Conservation (phyloP, 495 filamentous ascomycete genomes). For the Trichoderma erinaceum region DNA sequence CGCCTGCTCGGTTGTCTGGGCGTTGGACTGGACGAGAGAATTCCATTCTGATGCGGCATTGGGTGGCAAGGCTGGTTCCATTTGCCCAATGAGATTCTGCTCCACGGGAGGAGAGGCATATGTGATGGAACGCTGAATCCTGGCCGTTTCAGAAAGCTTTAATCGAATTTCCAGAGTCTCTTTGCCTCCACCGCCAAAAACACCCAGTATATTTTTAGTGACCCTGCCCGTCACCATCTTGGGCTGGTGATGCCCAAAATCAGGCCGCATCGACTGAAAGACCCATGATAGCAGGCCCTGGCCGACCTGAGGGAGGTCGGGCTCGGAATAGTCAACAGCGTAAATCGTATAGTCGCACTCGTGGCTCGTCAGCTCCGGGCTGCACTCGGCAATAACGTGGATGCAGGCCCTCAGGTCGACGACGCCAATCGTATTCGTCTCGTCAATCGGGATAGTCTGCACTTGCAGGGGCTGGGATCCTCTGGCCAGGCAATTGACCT, state of each 20-base stretch:
- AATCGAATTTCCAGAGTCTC: conserved; percentile 95
- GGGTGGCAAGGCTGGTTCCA: conserved; percentile 26
- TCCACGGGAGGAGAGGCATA: conserved; percentile 51
- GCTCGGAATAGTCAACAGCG: conserved; percentile 93
- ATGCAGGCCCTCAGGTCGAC: conserved; percentile 88
- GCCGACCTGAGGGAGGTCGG: conserved; percentile 84
- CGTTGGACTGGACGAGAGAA: conserved; percentile 41
- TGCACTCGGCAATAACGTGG: conserved; percentile 67
- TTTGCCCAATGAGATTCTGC: conserved; percentile 24
- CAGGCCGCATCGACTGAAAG: conserved; percentile 50
- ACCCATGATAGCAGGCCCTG: conserved; percentile 93
- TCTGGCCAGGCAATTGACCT: conserved; percentile 85
- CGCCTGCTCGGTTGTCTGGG: conserved; percentile 15
- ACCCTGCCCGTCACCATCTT: conserved; percentile 87
- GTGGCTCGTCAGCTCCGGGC: conserved; percentile 78
- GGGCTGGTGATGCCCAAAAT: conserved; percentile 45
- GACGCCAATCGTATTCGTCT: conserved; percentile 66
- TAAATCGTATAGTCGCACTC: conserved; percentile 95
- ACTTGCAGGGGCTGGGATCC: conserved; percentile 76
- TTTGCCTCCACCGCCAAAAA: conserved; percentile 75
- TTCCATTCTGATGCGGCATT: conserved; percentile 47
- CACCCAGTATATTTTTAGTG: conserved; percentile 71
- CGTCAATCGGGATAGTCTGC: conserved; percentile 73
- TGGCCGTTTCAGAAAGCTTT: conserved; percentile 76
- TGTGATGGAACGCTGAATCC: conserved; percentile 57